Evolutionary conservation across 352 stramenopile genomes (phyloP).

Genomic region (Phytophthora aleatoria): DNA sequence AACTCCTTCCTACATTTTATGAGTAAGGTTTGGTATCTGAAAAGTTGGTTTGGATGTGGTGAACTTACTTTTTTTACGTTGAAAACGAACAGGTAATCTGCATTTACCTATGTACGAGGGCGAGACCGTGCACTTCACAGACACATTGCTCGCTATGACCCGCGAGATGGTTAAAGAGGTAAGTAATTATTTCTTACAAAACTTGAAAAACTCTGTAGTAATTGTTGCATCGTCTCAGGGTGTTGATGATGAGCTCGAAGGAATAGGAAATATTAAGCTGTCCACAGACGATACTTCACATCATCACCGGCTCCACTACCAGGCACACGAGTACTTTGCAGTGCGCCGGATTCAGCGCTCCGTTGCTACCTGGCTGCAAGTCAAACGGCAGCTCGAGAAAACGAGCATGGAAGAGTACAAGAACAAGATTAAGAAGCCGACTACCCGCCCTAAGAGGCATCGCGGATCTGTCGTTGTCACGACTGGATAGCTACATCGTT

Average conservation of each 20-base stretch:
- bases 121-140: slow-evolving; percentile 81
- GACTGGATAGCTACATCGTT: neutral
- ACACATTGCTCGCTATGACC: slow-evolving; percentile 81
- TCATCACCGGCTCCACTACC: slow-evolving; percentile 49
- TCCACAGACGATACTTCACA: slow-evolving; percentile 6
- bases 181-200: slow-evolving; percentile 24
- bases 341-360: slow-evolving; percentile 56
- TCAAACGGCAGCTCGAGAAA: slow-evolving; percentile 65
- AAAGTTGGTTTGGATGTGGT: neutral
- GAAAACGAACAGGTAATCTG: slow-evolving; percentile 42
- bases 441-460: neutral
- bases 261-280: neutral
- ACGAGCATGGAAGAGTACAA: slow-evolving; percentile 77
- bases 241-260: slow-evolving; percentile 14
- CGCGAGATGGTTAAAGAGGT: slow-evolving; percentile 81
- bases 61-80: slow-evolving; percentile 9
- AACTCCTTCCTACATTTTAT: slow-evolving; percentile 49
- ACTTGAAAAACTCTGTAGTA: neutral
- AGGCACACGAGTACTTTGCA: slow-evolving; percentile 71
- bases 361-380: slow-evolving; percentile 53
- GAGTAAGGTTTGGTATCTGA: slow-evolving; percentile 35
- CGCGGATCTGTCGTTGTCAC: neutral
- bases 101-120: slow-evolving; percentile 82
- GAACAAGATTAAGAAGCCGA: slow-evolving; percentile 71
- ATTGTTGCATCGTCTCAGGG: neutral